Base-by-base conservation (phyloP, 2,329 filamentous ascomycete genomes). In the Tolypocladium album region DNA sequence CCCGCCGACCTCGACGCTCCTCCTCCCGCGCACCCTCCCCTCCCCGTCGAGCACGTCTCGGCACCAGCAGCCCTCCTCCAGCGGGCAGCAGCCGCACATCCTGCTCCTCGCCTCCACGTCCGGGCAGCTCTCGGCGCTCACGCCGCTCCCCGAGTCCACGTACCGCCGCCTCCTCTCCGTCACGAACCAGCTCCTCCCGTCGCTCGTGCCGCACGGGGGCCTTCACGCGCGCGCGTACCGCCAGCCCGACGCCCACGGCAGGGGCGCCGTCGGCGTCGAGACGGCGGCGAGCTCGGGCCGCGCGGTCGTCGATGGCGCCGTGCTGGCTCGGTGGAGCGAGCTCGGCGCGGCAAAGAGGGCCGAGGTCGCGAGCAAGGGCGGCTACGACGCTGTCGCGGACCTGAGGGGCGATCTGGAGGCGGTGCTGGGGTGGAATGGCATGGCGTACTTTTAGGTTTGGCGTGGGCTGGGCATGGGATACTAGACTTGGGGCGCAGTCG, bases 121-220 rank as follows among this genome's bases (percentile, higher is more conserved):
- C 0, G 94, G 94, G 57, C 83, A 88, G 24, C 75, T 97, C 15
- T 85, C 89, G 0, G 79, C 92, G 11, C 80, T 99, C 12, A 89
- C 88, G 0, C 86, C 93, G 0, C 78, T 97, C 1, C 79, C 86
- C 0, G 93, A 97, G 72, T 79, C 87, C 7, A 81, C 87, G 13
- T 97, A 97, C 74, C 88, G 94, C 1, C 88, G 92, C 0, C 82
- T 99, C 4, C 87, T 87, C 4, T 90, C 90, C 1, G 79, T 99
- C 4, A 84, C 92, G 55, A 89, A 87, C 4, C 92, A 95, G 70
- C 80, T 99, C 1, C 80, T 87, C 11, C 89, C 86, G 40, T 86
- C 87, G 0, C 82, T 97, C 9, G 86, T 90, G 52, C 87, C 92
- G 63, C 77, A 88, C 5, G 90, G 87, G 9, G 91, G 90, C 0